Base-by-base conservation (phyloP, 2,329 filamentous ascomycete species). In the Sordariomycetes sp. region DNA sequence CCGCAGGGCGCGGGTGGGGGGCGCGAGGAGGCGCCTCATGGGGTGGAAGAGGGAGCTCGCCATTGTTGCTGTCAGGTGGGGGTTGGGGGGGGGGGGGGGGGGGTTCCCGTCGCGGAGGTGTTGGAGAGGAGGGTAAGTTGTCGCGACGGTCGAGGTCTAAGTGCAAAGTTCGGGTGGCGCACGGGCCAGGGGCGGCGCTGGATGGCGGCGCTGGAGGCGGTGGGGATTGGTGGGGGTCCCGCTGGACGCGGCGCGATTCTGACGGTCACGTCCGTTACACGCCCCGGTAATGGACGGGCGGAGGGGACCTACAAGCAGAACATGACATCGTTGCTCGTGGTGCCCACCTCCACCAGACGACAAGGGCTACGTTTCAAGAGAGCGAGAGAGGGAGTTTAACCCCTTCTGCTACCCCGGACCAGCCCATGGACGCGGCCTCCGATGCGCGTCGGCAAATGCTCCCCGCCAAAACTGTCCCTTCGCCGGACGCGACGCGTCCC, bases 401-500 rank as follows among this genome's bases (percentile, higher is more conserved):
- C 12, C 45, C 1, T 8, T 50, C 22, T 20, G 10, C 24, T 50
- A 12, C 20, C n/a, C 8, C 8, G 20, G 45, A 22, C 8, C 24
- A 50, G 39, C 45, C 1, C 34, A 52, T 56, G 48, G 55, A 56
- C 25, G 25, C 48, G 34, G 48, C 48, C 42, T 42, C 22, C 34
- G 25, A 52, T 56, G 50, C 36, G 28, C 20, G 17, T 28, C 48
- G 20, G 20, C 48, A 52, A 22, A 56, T 56, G 55, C 48, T 22
- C 50, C 52, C 55, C 25, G 36, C 45, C 24, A 56, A 36, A 52
- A 64, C 34, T 13, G 12, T 39, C 7, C 45, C 55, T 52, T 56
- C 55, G 24, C 52, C 69, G 63, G 72, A 76, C 75, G 76, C 76
- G 76, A 76, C 76, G 73, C 77, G 74, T 72, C 71, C 69, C 59